phyloP scores from a whole-genome alignment of 805 yeast genomes.

The Candida silvicultrix region DNA sequence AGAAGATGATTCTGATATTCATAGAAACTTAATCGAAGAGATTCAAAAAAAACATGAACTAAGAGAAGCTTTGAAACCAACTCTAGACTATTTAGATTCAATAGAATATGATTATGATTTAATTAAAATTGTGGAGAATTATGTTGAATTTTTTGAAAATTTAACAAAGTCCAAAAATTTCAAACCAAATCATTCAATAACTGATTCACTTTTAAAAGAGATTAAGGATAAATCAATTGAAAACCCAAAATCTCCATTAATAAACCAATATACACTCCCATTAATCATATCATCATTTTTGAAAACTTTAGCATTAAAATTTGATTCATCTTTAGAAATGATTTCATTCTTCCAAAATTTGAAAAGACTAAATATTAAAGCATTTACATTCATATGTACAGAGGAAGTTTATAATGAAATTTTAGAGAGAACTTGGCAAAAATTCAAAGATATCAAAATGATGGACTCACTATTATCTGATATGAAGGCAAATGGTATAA shows the following conservation, averaged over 20 bases:
- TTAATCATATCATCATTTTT: background rate
- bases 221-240: background rate
- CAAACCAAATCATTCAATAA: background rate
- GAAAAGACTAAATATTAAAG: background rate
- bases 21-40: background rate
- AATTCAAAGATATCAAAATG: background rate
- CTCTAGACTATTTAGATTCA: conserved; percentile 18
- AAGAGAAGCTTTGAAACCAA: conserved; percentile 6
- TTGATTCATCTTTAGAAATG: background rate
- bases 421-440: background rate
- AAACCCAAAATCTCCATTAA: background rate
- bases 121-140: conserved; percentile 14
- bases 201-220: background rate
- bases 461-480: background rate
- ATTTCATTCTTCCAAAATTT: background rate
- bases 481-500: background rate
- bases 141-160: background rate
- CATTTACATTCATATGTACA: background rate
- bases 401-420: background rate
- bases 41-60: background rate
- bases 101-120: conserved; percentile 18
- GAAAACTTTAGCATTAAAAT: background rate
- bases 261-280: background rate
- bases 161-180: background rate
- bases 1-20: background rate